Evolutionary conservation across 106 monocot genomes (phyloP), one percentile per base, ranked within the genome.

Genomic region (Agapanthus africanus): DNA sequence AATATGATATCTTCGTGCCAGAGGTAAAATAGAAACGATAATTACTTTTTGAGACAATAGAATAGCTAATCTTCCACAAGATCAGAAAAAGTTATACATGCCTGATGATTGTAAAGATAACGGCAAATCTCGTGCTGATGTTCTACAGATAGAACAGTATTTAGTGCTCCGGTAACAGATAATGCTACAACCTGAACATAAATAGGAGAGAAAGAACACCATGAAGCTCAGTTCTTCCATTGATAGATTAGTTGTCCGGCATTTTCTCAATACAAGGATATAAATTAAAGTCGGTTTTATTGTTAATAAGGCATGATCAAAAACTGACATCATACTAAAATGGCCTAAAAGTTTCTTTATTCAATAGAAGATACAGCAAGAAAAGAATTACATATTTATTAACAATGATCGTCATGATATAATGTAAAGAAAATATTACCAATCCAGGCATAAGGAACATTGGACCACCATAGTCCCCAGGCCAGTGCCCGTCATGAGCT

Each of bases 401-500:
- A 37, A n/a, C 22, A 2, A 33, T 23, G 35, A 8, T 4, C 21
- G 59, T 16, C 19, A 76, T 36, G 5, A 36, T 36, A 5, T 6
- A 36, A 11, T 61, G 18, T 1, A 56, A 56, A 28, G 56, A 30
- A 66, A 18, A 44, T 15, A 59, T 64, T 85, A 87, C 91, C 85
- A 95, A 59, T 50, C 81, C 85, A 60, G 94, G 94, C 72, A 85
- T 70, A 37, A 95, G 78, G 63, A 95, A 91, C 85, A 90, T 87
- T 15, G 90, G 90, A 32, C 94, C 94, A 23, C 87, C 90, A 50
- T 87, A 94, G 59, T 94, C 94, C 28, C 94, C 94, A 23, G 87
- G 74, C 94, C 94, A 94, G 61, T 94, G 94, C 11, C 94, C 94
- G 77, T 94, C 94, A 38, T 81, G 80, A 26, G 87, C 80, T 72